A percentile compares a stretch with the other conserved stretches of the same genome.
phyloP scores from a whole-genome alignment of 2,329 filamentous ascomycete species.

The Colletotrichum neosansevieriae region DNA sequence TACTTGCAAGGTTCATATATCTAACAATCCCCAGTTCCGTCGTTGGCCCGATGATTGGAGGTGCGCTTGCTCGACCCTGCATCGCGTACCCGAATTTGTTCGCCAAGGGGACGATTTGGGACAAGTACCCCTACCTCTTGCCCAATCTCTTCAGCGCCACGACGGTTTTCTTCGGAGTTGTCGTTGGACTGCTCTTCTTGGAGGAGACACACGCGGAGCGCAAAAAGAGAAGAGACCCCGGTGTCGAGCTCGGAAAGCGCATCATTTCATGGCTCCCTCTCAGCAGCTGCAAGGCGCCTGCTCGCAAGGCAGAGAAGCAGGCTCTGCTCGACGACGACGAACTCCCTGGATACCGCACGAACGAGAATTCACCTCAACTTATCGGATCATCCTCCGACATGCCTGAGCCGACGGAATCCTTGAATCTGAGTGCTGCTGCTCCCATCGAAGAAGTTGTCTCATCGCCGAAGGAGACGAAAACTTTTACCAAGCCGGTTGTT shows the following conservation, averaged over 20 bases:
- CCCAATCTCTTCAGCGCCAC: conserved; percentile 90
- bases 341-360: conserved; percentile 76
- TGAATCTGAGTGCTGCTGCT: conserved; percentile 46
- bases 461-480: conserved; percentile 53
- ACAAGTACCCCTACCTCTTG: conserved; percentile 87
- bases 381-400: conserved; percentile 49
- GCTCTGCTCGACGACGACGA: conserved; percentile 73
- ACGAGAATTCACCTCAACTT: conserved; percentile 66
- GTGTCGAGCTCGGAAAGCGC: conserved; percentile 81
- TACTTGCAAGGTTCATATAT: conserved; percentile 42
- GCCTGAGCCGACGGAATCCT: conserved; percentile 49
- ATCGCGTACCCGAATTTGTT: conserved; percentile 84
- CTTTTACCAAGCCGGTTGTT: conserved; percentile 87
- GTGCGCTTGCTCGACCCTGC: conserved; percentile 88
- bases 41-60: conserved; percentile 90
- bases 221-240: conserved; percentile 80
- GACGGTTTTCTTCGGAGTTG: conserved; percentile 81
- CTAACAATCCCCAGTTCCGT: conserved; percentile 74
- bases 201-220: conserved; percentile 93
- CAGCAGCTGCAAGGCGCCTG: conserved; percentile 50
- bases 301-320: conserved; percentile 66
- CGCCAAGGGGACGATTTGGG: conserved; percentile 80
- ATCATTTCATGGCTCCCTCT: conserved; percentile 63
- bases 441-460: conserved; percentile 8
- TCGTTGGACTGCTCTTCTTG: conserved; percentile 85